Conservation (phyloP, 148 eudicot genomes). For the Linanthus parryae region DNA sequence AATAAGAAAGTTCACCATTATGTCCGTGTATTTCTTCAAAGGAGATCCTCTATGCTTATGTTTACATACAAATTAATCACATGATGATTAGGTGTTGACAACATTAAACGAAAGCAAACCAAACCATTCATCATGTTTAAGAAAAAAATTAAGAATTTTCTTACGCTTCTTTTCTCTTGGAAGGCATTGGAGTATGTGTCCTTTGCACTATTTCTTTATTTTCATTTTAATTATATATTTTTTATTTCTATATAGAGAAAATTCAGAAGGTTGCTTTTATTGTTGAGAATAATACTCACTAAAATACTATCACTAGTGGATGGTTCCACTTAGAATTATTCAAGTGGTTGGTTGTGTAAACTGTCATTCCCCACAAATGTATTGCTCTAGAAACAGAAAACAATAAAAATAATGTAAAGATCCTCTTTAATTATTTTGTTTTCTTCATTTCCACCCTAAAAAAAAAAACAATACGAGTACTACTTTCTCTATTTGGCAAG, state of each 20-base stretch:
- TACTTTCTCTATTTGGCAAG: not conserved
- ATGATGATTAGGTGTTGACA: too few relatives aligned
- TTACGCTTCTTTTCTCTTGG: not conserved
- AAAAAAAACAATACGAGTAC: not conserved
- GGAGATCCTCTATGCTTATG: too few relatives aligned
- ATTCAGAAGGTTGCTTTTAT: constrained; percentile 6
- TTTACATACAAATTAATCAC: too few relatives aligned
- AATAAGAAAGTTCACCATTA: too few relatives aligned
- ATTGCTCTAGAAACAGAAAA: not conserved
- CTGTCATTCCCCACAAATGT: constrained; percentile 8
- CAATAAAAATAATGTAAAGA: not conserved
- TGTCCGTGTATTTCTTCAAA: too few relatives aligned
- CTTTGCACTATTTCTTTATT: too few relatives aligned
- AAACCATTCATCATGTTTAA: too few relatives aligned
- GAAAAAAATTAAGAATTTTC: too few relatives aligned
- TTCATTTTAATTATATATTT: too few relatives aligned
- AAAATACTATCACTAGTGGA: constrained; percentile 7
- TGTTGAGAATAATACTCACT: constrained; percentile 2
- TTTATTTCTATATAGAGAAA: too few relatives aligned
- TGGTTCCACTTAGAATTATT: constrained; percentile 8
- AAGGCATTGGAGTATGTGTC: too few relatives aligned
- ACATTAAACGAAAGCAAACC: too few relatives aligned
- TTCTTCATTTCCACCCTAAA: constrained; percentile 9
- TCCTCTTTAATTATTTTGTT: not conserved
- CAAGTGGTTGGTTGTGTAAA: constrained; percentile 13